Conservation (phyloP, 2,329 filamentous ascomycete species). For the Mollisiaceae sp. region DNA sequence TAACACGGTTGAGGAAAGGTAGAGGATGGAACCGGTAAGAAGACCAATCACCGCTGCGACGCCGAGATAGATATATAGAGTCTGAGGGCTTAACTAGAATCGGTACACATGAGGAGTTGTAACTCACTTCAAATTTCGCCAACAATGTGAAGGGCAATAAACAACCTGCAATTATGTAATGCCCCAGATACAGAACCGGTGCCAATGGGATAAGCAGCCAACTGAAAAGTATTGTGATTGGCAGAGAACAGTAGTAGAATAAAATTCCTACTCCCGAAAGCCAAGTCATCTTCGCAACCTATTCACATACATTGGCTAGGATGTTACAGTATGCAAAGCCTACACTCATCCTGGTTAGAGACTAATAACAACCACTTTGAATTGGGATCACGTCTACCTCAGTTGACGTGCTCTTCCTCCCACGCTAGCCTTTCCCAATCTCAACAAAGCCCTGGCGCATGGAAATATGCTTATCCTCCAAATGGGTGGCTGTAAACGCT, state of each 20-base stretch:
- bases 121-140: slow-evolving; percentile 40
- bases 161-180: slow-evolving; percentile 29
- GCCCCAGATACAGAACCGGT: slow-evolving; percentile 37
- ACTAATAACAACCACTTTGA: background rate
- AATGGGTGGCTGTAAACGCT: background rate
- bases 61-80: slow-evolving; percentile 58
- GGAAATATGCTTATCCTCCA: background rate
- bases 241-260: slow-evolving; percentile 35
- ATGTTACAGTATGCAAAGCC: background rate
- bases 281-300: slow-evolving; percentile 31
- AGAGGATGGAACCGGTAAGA: slow-evolving; percentile 63
- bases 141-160: slow-evolving; percentile 37
- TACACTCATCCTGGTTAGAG: background rate
- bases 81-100: slow-evolving; percentile 39
- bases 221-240: slow-evolving; percentile 30
- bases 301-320: background rate
- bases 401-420: background rate
- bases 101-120: no score
- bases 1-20: slow-evolving; percentile 60
- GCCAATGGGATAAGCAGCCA: slow-evolving; percentile 32
- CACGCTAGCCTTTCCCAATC: background rate
- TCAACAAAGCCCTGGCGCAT: background rate
- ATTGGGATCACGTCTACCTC: background rate
- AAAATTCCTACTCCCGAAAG: slow-evolving; percentile 26
- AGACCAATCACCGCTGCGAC: slow-evolving; percentile 72